Conservation (phyloP, 331 rosid species). For the Spiraea crenata region DNA sequence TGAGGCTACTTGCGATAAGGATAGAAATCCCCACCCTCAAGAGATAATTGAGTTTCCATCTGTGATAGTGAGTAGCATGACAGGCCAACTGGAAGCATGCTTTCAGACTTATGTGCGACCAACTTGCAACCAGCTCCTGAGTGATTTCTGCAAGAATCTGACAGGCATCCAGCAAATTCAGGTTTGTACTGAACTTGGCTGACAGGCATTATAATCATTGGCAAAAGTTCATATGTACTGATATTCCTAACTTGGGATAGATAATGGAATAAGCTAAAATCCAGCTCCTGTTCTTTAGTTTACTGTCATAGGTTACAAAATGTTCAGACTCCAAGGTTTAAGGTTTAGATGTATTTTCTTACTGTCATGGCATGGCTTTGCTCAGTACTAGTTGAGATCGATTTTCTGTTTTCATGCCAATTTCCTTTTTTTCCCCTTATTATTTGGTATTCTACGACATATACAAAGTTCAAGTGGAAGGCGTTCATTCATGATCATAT, state of each 20-base stretch:
- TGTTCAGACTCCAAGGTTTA: background rate
- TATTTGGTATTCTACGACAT: background rate
- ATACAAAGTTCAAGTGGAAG: background rate
- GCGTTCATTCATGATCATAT: background rate
- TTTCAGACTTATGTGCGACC: conserved; percentile 95
- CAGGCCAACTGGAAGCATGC: conserved; percentile 91
- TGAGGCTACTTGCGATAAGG: conserved; percentile 96
- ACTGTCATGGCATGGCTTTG: background rate
- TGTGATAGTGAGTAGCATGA: conserved; percentile 82
- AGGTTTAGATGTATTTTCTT: no score
- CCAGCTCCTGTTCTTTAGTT: background rate
- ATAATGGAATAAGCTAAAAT: background rate
- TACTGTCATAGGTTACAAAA: background rate
- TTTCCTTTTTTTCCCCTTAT: background rate
- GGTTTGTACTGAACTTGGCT: conserved; percentile 9
- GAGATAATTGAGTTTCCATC: conserved; percentile 97
- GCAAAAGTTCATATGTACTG: no score
- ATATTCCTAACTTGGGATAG: background rate
- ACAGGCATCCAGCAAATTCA: conserved; percentile 59
- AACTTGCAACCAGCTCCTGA: conserved; percentile 72
- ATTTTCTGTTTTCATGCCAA: background rate
- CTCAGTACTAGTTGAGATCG: background rate
- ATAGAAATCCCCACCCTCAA: conserved; percentile 83
- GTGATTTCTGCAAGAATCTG: conserved; percentile 91
- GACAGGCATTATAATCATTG: no score